Evolutionary conservation across 2,329 filamentous ascomycete genomes (phyloP).

Genomic region (Paraconiothyrium sp.): DNA sequence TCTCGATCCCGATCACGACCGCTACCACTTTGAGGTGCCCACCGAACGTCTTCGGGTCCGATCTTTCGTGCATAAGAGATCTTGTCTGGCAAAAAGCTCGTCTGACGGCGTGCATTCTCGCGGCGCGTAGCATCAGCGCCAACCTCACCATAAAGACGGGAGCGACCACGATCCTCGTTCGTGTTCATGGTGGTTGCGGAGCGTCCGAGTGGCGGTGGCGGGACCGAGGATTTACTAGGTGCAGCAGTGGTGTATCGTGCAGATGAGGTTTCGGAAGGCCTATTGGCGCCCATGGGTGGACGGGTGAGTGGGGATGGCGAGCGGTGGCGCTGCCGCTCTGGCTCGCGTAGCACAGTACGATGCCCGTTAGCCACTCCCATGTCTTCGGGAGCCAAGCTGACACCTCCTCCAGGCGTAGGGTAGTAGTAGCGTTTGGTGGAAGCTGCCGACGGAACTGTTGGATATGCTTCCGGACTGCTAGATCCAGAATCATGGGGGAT

Average conservation of each 20-base stretch:
- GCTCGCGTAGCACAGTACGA: conserved; percentile 46
- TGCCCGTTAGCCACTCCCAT: conserved; percentile 34
- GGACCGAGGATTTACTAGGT: conserved; percentile 24
- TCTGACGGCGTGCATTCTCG: conserved; percentile 31
- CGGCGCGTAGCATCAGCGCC: conserved; percentile 26
- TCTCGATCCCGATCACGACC: conserved; percentile 28
- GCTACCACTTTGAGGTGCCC: conserved; percentile 34
- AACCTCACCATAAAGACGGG: conserved; percentile 39
- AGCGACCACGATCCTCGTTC: conserved; percentile 37
- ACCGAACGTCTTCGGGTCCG: conserved; percentile 51
- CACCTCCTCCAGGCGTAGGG: conserved; percentile 34
- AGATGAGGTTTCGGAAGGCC: conserved; percentile 31
- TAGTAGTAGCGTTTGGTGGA: conserved; percentile 43
- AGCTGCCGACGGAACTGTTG: conserved; percentile 33
- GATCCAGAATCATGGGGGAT: conserved; percentile 32
- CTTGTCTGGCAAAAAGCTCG: conserved; percentile 44
- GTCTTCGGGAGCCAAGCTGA: conserved; percentile 35
- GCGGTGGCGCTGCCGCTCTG: conserved; percentile 34
- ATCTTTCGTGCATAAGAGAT: conserved; percentile 42
- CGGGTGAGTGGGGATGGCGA: conserved; percentile 41
- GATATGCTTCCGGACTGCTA: conserved; percentile 37
- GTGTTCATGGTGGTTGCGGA: conserved; percentile 39
- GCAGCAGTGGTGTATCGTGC: conserved; percentile 25
- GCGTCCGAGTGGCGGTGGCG: conserved; percentile 32
- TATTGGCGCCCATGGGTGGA: conserved; percentile 46